Evolutionary conservation across 306 rosid species (phyloP), one percentile per base, ranked within the genome.

Genomic region (Crataegus laevigata): DNA sequence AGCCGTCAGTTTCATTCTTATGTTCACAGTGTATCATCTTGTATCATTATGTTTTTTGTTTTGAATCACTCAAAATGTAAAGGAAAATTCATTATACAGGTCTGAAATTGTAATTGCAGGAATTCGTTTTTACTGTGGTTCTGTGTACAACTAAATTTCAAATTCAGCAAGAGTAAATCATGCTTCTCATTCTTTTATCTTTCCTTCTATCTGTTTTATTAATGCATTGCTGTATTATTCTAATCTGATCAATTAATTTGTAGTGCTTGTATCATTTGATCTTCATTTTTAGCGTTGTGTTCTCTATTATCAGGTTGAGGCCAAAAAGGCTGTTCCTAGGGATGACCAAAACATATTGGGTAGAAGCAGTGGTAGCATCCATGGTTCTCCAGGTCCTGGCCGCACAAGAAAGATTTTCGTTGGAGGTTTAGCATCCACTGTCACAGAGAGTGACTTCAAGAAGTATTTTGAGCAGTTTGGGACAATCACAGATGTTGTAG

Each of bases 361-460:
- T 68, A 85, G 98, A 86, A 90, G 59, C 87, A 85, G 83, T 72
- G 87, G 91, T 36, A 90, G 90, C 83, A 81, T 90, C 78, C 98
- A 93, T 1, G 94, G 96, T 77, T 93, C 98, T 82, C 96, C 96
- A 24, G 94, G 96, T 83, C 91, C 91, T 60, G 89, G 90, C 60
- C 91, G 94, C 81, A 93, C 98, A 24, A 86, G 96, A 83, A 93
- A 93, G 89, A 90, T 93, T 73, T 93, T 93, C 80, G 98, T 93
- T 24, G 98, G 96, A 66, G 98, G 98, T 78, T 81, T 90, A 81
- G 96, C 98, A 40, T 90, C 98, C 43, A 89, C 98, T 1, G 94
- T 90, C 78, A 93, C 94, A 1, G 98, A 90, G 82, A 82, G 86
- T 71, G 94, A 93, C 82, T 93, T 93, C 91, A 93, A 86, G 84